These are phyloP conservation scores for Lachancea quebecensis DNA, from an alignment of 805 yeast genomes.

Conservation along the genomic window DNA sequence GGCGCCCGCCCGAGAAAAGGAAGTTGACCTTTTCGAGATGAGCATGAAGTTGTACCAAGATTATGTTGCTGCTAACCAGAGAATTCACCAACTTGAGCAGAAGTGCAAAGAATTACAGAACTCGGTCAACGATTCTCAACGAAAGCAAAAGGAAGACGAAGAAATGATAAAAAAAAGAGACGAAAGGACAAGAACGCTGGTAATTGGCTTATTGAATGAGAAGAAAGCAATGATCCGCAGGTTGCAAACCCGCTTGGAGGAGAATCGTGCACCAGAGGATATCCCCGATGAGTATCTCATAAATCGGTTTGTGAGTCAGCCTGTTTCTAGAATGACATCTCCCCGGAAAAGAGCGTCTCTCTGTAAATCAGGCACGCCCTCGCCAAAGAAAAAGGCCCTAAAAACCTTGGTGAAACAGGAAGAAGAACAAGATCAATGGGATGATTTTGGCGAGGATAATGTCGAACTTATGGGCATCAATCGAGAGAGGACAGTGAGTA, in stretches of 20 bases:
- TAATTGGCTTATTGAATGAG: constrained; percentile 21
- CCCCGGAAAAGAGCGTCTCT: constrained; percentile 3
- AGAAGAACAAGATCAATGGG: background rate
- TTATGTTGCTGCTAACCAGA: constrained; percentile 12
- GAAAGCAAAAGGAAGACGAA: constrained; percentile 10
- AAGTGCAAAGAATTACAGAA: background rate
- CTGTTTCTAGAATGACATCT: constrained; percentile 7
- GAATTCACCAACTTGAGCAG: background rate
- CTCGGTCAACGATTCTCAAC: constrained; percentile 7
- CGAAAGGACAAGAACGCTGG: constrained; percentile 15
- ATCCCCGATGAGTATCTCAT: constrained; percentile 1
- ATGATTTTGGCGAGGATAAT: background rate
- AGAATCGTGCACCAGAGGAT: constrained; percentile 1
- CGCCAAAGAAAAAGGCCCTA: background rate
- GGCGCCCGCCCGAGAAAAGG: constrained; percentile 11
- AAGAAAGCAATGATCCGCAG: constrained; percentile 16
- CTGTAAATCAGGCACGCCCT: background rate
- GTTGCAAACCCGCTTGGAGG: constrained; percentile 3
- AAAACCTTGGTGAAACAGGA: background rate
- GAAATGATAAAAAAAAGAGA: constrained; percentile 18
- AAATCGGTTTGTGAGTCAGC: constrained; percentile 3
- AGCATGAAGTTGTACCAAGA: constrained; percentile 14
- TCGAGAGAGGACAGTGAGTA: constrained; percentile 1
- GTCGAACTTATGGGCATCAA: constrained; percentile 6
- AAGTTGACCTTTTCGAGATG: constrained; percentile 23